phyloP scores from a whole-genome alignment of 2,329 filamentous ascomycete species.

The Ustulina deusta region DNA sequence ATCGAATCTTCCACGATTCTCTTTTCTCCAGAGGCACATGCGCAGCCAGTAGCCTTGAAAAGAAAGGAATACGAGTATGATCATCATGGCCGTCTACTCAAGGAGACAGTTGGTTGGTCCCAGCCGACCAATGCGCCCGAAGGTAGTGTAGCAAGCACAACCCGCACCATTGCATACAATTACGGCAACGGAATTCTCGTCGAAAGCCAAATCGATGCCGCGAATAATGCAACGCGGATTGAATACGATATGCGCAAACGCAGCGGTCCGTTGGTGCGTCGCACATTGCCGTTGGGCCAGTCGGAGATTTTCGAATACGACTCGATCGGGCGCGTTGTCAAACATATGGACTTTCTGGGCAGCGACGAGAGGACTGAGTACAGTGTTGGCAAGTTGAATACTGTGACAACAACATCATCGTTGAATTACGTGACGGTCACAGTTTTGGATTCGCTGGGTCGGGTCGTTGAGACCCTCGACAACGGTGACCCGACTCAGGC shows the following conservation, averaged over 20 bases:
- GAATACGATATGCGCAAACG: conserved; percentile 14
- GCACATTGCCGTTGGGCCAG: background rate
- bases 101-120: background rate
- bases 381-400: background rate
- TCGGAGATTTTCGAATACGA: conserved; percentile 9
- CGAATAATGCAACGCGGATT: conserved; percentile 2
- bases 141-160: background rate
- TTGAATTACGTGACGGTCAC: conserved; percentile 3
- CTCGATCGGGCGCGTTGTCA: background rate
- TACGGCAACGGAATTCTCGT: conserved; percentile 5
- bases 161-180: background rate
- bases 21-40: background rate
- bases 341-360: conserved; percentile 9
- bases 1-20: background rate
- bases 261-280: conserved; percentile 1
- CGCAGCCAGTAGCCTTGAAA: background rate
- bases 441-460: background rate
- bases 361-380: background rate
- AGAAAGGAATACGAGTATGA: background rate
- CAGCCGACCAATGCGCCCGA: background rate
- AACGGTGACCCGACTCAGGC: conserved; percentile 16
- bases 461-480: background rate
- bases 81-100: background rate
- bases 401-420: background rate
- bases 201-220: background rate